Evolutionary conservation across 2,329 filamentous ascomycete species (phyloP).

Genomic region (Huntiella omanensis): DNA sequence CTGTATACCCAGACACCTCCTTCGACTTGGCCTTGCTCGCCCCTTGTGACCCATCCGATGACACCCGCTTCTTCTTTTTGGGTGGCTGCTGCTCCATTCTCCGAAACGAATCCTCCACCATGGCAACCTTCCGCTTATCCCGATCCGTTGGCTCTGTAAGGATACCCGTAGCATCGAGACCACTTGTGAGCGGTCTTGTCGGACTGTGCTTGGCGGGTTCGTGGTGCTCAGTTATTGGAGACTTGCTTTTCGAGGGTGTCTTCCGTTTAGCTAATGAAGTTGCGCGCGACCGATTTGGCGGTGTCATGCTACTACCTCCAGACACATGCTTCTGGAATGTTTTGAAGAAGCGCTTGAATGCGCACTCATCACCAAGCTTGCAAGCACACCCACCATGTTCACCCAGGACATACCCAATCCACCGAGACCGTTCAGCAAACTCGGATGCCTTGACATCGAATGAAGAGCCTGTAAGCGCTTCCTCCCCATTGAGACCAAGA

Average conservation of each 20-base stretch:
- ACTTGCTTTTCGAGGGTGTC: slow-evolving; percentile 44
- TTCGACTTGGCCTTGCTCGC: slow-evolving; percentile 14
- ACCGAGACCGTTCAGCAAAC: slow-evolving; percentile 39
- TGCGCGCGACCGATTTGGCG: slow-evolving; percentile 43
- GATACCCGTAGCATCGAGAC: slow-evolving; percentile 37
- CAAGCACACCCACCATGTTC: slow-evolving; percentile 70
- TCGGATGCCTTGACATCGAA: slow-evolving; percentile 39
- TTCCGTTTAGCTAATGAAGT: no score
- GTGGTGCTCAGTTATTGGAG: slow-evolving; percentile 40
- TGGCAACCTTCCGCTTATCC: slow-evolving; percentile 47
- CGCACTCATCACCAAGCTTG: slow-evolving; percentile 41
- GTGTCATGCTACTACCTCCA: slow-evolving; percentile 37
- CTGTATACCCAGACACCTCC: slow-evolving; percentile 23
- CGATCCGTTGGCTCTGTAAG: slow-evolving; percentile 45
- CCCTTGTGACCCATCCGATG: slow-evolving; percentile 29
- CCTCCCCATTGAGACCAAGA: slow-evolving; percentile 44
- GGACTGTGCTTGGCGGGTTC: slow-evolving; percentile 25
- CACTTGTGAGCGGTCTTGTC: slow-evolving; percentile 27
- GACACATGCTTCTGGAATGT: slow-evolving; percentile 36
- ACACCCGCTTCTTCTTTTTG: slow-evolving; percentile 42
- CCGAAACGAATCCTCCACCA: slow-evolving; percentile 44
- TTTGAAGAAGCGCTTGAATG: slow-evolving; percentile 46
- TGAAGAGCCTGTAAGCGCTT: slow-evolving; percentile 26
- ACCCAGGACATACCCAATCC: slow-evolving; percentile 51
- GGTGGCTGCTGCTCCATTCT: slow-evolving; percentile 40